These are phyloP conservation scores for Chaetothyriales sp. DNA, from an alignment of 2,329 filamentous ascomycete species.

Conservation along the genomic window DNA sequence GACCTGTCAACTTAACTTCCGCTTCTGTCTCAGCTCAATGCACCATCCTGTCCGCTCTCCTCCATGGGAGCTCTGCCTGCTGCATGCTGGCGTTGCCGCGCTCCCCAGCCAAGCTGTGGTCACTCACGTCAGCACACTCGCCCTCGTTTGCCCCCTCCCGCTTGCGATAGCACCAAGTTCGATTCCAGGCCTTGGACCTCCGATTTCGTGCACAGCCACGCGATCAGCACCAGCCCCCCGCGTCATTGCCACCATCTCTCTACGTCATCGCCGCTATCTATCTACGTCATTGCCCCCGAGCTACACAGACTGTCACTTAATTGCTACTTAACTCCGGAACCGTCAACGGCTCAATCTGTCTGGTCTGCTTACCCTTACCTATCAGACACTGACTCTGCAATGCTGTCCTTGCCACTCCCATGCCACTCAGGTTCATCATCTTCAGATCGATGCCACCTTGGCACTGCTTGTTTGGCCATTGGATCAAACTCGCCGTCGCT, in stretches of 20 bases:
- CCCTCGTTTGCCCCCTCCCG: not conserved
- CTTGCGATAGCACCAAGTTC: not conserved
- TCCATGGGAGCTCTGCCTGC: not conserved
- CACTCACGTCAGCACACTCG: not conserved
- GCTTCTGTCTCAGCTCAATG: not conserved
- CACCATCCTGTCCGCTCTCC: not conserved
- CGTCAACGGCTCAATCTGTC: not conserved
- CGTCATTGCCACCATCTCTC: not conserved
- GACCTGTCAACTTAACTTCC: not conserved
- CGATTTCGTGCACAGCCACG: not conserved
- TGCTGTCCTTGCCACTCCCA: not conserved
- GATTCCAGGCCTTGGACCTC: not conserved
- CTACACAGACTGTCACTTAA: not conserved
- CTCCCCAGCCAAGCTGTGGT: not conserved
- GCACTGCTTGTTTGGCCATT: not conserved
- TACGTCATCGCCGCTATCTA: not conserved
- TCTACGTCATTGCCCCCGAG: too few species aligned
- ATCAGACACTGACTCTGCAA: not conserved
- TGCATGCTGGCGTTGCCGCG: not conserved
- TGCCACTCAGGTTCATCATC: not conserved
- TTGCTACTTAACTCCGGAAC: not conserved
- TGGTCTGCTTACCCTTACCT: not conserved
- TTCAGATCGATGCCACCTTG: not conserved
- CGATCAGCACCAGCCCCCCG: not conserved
- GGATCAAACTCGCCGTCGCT: not conserved